Evolutionary conservation across 176 grass and related monocot genomes (phyloP).

Genomic region (Oryza rufipogon): DNA sequence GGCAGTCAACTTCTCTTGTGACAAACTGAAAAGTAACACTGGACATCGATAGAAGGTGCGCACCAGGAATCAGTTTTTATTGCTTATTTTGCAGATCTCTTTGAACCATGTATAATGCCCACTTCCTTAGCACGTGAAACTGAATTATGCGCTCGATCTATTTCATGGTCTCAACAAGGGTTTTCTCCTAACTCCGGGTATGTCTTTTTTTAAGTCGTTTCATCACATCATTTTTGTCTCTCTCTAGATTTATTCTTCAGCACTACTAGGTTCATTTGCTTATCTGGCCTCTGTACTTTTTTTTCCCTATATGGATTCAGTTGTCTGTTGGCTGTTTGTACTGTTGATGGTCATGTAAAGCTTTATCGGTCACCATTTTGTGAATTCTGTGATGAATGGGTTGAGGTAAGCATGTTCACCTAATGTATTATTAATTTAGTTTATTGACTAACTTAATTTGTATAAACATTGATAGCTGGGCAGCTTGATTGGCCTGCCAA

Average conservation of each 20-base stretch:
- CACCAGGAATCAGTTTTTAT: not conserved
- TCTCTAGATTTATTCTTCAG: not conserved
- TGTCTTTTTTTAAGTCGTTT: not conserved
- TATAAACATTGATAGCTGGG: slow-evolving; percentile 18
- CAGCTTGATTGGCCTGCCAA: not conserved
- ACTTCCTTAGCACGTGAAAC: slow-evolving; percentile 65
- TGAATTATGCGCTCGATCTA: slow-evolving; percentile 70
- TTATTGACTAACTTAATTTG: slow-evolving; percentile 16
- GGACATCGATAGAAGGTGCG: not conserved
- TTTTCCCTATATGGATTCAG: slow-evolving; percentile 48
- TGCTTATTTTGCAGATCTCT: slow-evolving; percentile 62
- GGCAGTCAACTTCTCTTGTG: slow-evolving; percentile 13
- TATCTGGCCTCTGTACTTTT: not conserved
- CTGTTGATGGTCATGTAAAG: slow-evolving; percentile 73
- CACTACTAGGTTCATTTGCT: not conserved
- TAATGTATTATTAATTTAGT: slow-evolving; percentile 5
- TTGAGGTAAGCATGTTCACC: slow-evolving; percentile 56
- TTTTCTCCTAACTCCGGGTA: slow-evolving; percentile 84
- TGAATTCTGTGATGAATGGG: slow-evolving; percentile 80
- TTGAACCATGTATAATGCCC: slow-evolving; percentile 76
- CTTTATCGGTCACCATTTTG: slow-evolving; percentile 70
- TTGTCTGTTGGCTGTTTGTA: slow-evolving; percentile 82
- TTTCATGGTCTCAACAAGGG: slow-evolving; percentile 88
- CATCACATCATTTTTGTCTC: not conserved
- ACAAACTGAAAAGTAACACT: slow-evolving; percentile 7